phyloP scores from a whole-genome alignment of 176 grass and related monocot genomes.

The Carex parvula region DNA sequence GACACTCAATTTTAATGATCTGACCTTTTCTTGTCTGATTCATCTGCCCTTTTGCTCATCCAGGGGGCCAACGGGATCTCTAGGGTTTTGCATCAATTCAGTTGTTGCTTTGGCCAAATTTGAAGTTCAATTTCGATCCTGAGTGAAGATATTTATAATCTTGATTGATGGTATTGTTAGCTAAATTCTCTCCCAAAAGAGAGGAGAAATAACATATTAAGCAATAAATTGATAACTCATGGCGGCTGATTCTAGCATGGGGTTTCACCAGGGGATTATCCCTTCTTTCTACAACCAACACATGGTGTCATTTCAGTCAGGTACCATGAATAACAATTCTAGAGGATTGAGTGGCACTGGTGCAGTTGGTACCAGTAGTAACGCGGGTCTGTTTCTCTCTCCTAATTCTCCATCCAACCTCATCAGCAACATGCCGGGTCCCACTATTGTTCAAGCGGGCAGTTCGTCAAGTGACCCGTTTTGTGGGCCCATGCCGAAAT shows the following conservation, averaged over 20 bases:
- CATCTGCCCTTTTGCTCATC: neutral
- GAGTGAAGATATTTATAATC: neutral
- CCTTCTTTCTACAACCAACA: constrained; percentile 63
- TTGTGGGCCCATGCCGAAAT: constrained; percentile 33
- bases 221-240: constrained; percentile 20
- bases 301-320: constrained; percentile 85
- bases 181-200: constrained; percentile 22
- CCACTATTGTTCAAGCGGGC: constrained; percentile 35
- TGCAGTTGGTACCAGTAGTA: constrained; percentile 39
- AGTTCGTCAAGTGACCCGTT: constrained; percentile 49
- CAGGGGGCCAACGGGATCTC: neutral
- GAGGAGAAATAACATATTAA: neutral
- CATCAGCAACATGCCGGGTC: constrained; percentile 28
- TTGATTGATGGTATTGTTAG: constrained; percentile 5
- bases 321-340: constrained; percentile 21
- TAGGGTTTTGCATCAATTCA: constrained; percentile 6
- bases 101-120: constrained; percentile 1
- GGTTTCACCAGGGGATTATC: constrained; percentile 68
- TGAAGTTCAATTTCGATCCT: neutral
- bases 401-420: constrained; percentile 30
- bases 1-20: constrained; percentile 21
- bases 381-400: constrained; percentile 37
- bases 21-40: neutral
- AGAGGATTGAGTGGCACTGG: constrained; percentile 36
- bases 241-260: constrained; percentile 81